Base-by-base conservation (phyloP, 768 basidiomycete species). In the Coprinopsis sp. region DNA sequence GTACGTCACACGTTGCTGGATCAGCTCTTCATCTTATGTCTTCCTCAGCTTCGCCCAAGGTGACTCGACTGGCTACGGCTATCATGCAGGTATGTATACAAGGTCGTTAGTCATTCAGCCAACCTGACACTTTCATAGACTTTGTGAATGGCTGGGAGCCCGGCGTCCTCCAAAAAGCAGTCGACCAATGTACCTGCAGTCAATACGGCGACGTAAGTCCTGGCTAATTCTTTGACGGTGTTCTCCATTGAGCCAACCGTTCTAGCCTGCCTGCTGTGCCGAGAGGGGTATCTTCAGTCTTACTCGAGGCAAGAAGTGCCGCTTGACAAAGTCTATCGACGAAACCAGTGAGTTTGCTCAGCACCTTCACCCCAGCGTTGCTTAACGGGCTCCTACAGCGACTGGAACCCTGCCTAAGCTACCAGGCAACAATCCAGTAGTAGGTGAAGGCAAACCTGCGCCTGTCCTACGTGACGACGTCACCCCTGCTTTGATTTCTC, bases 131-230 rank as follows among this genome's bases (percentile, higher is more conserved):
- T 43, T 24, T 7, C 28, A 31, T 46, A 73, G 76, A 81, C 52
- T 81, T 74, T 62, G 62, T 74, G 44, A 79, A 80, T 51, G 81
- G 83, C 13, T 86, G 83, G 83, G 75, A 79, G 37, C 52, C 57
- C 1, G 74, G 73, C 40, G 70, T 81, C 27, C 68, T 84, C 2
- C 70, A 75, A 47, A 70, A 67, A 3, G 81, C 78, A 18, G 68
- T 84, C 13, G 73, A 81, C 56, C 61, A 70, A 12, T 80, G 78
- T 50, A 56, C 72, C 51, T 79, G 77, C 61, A 67, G 72, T 49
- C 42, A 43, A 2, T 74, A 59, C 41, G 74, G 75, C 24, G 72
- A 73, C 52, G 70, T 73, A 41, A 49, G 69, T 58, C 23, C 13
- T 33, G 13, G 12, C 25, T 1, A 21, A 14, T 51, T 31, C 21